Conservation (phyloP, 345 rosid genomes). For the Sonneratia alba region DNA sequence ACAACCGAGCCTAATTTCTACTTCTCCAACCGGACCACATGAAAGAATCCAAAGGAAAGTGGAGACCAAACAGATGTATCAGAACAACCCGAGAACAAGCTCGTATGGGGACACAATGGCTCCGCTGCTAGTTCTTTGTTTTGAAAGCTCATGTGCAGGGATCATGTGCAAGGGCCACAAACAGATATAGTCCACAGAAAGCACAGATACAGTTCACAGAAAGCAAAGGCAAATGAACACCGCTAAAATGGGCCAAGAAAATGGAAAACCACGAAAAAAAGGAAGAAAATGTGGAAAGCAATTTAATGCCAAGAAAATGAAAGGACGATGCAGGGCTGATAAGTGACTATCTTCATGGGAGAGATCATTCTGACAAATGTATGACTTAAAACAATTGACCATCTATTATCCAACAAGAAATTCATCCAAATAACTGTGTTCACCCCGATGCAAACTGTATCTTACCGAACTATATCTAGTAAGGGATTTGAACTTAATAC, state of each 20-base stretch:
- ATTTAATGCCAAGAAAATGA: background rate
- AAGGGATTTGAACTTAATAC: background rate
- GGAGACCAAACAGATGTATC: background rate
- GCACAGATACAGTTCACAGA: background rate
- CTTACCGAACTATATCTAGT: background rate
- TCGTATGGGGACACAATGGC: too few relatives aligned
- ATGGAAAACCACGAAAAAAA: background rate
- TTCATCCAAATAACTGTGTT: background rate
- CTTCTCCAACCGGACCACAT: background rate
- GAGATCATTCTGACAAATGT: too few relatives aligned
- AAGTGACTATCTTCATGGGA: background rate
- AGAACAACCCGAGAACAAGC: background rate
- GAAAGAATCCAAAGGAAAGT: background rate
- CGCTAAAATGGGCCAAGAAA: background rate
- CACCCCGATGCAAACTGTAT: background rate
- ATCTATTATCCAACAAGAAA: background rate
- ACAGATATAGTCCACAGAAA: background rate
- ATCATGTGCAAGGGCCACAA: background rate
- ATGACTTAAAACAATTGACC: background rate
- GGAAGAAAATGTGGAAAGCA: background rate
- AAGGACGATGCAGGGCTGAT: background rate
- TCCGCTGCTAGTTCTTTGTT: background rate
- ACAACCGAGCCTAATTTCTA: background rate
- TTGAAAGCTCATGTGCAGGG: slow-evolving; percentile 9
- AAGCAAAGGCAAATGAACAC: background rate